phyloP scores from a whole-genome alignment of 129 eudicot genomes.

The Chrysanthemum seticuspe region DNA sequence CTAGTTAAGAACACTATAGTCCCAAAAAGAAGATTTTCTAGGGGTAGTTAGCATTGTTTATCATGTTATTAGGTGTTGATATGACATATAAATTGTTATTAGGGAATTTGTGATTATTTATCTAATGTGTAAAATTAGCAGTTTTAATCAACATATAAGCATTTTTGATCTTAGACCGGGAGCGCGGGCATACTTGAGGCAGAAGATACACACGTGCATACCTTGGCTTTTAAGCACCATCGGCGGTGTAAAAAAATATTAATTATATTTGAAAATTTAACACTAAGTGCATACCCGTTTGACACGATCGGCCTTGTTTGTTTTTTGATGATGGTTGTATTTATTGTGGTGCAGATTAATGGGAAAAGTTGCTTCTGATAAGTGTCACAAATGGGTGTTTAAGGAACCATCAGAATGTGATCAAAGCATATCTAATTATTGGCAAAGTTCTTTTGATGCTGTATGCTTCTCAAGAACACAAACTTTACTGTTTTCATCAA shows the following conservation, averaged over 20 bases:
- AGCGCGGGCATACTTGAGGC: too few relatives aligned
- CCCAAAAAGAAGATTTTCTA: not conserved
- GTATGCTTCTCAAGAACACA: conserved; percentile 34
- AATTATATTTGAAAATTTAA: too few relatives aligned
- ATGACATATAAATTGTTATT: too few relatives aligned
- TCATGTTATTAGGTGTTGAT: too few relatives aligned
- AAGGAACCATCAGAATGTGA: conserved; percentile 48
- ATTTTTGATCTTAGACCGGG: too few relatives aligned
- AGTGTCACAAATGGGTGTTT: conserved; percentile 94
- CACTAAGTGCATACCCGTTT: too few relatives aligned
- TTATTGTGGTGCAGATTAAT: conserved; percentile 67
- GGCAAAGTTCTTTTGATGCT: conserved; percentile 50
- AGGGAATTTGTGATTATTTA: not conserved
- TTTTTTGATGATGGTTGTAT: conserved; percentile 28
- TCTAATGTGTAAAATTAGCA: not conserved
- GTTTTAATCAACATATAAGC: too few relatives aligned
- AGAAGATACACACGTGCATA: too few relatives aligned
- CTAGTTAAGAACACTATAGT: conserved; percentile 8
- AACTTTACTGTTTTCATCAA: conserved; percentile 8
- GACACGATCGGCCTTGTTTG: not conserved
- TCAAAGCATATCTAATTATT: conserved; percentile 44
- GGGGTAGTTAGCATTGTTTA: too few relatives aligned
- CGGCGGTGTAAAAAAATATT: too few relatives aligned
- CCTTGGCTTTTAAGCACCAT: too few relatives aligned
- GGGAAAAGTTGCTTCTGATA: conserved; percentile 99